Conservation (phyloP, 345 rosid species). For the Populus pruinosa region DNA sequence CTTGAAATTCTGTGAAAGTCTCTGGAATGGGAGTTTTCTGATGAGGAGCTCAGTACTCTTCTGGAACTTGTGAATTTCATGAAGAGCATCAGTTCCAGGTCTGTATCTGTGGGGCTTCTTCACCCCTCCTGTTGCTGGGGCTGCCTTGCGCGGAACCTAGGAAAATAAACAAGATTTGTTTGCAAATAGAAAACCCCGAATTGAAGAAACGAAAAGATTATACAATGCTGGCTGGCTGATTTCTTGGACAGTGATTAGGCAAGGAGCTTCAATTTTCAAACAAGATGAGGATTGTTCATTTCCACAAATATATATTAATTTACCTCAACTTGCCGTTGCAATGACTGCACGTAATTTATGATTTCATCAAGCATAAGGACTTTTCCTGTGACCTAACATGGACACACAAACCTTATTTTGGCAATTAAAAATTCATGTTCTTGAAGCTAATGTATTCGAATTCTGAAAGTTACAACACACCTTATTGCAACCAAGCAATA, state of each 20-base stretch:
- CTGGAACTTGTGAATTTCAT: not conserved
- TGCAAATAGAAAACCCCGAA: not conserved
- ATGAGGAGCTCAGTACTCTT: too few species aligned
- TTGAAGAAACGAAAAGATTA: not conserved
- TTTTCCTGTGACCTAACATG: constrained; percentile 73
- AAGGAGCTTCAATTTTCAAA: not conserved
- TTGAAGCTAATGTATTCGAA: not conserved
- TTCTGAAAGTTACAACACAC: constrained; percentile 24
- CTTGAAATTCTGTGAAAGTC: not conserved
- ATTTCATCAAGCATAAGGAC: constrained; percentile 90
- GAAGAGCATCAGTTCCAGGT: not conserved
- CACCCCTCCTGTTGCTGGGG: not conserved
- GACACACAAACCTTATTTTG: not conserved
- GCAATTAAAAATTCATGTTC: not conserved
- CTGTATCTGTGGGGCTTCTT: not conserved
- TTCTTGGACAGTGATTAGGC: not conserved
- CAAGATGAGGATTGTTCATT: not conserved
- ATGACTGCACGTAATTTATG: constrained; percentile 86
- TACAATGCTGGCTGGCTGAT: too few species aligned
- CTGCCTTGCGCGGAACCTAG: not conserved
- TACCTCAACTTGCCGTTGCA: constrained; percentile 96
- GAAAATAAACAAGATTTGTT: not conserved
- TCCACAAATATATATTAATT: not conserved
- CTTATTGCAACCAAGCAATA: constrained; percentile 94
- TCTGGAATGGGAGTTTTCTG: too few species aligned